Evolutionary conservation across 2,329 filamentous ascomycete genomes (phyloP).

Genomic region (Colletotrichum destructivum): DNA sequence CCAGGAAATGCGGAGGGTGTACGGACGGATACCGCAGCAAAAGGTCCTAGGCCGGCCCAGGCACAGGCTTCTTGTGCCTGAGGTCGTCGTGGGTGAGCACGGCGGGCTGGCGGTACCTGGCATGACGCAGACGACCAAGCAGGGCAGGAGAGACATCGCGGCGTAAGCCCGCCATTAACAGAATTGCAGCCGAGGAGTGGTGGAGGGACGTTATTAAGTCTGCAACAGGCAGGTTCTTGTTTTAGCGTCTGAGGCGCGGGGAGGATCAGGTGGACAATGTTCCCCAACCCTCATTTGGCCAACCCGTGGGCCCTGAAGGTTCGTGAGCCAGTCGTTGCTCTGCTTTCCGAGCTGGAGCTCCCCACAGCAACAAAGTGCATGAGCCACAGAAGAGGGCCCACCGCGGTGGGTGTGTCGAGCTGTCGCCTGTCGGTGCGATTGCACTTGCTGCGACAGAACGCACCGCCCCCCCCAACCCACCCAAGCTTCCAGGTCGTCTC

Average conservation of each 20-base stretch:
- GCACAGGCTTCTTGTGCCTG: constrained; percentile 17
- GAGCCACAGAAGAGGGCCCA: constrained; percentile 6
- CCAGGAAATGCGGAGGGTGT: neutral
- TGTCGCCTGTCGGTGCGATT: constrained; percentile 15
- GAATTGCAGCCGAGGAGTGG: rapidly evolving
- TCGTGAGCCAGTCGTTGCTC: constrained; percentile 30
- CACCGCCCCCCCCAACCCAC: constrained; percentile 25
- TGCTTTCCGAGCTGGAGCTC: constrained; percentile 33
- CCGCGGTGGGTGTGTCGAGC: constrained; percentile 9
- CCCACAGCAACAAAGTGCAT: constrained; percentile 38
- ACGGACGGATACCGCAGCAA: neutral
- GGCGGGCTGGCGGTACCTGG: constrained; percentile 22
- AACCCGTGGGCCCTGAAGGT: constrained; percentile 7
- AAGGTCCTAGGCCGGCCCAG: constrained; percentile 16
- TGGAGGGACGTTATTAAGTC: constrained; percentile 14
- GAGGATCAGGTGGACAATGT: constrained; percentile 32
- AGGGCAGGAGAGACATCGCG: neutral
- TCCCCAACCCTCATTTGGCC: constrained; percentile 32
- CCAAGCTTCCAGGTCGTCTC: neutral
- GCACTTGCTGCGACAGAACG: constrained; percentile 15
- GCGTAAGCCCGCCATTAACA: constrained; percentile 26
- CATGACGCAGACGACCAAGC: constrained; percentile 36
- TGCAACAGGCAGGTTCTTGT: constrained; percentile 40
- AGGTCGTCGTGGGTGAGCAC: constrained; percentile 2
- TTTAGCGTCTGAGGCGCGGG: constrained; percentile 28